Evolutionary conservation across 805 yeast species (phyloP).

Genomic region (Candida odintsovae): DNA sequence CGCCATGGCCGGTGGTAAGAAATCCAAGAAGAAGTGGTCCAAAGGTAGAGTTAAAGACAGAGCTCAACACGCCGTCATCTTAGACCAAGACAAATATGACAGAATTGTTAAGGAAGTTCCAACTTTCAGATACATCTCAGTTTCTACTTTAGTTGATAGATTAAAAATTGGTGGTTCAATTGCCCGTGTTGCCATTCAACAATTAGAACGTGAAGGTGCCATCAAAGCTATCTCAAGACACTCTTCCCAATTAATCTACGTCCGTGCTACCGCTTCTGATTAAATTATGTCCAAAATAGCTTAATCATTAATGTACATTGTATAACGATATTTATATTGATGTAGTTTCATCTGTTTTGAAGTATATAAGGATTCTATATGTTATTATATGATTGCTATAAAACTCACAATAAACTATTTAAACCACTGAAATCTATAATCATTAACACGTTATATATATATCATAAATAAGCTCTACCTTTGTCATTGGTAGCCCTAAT

Average conservation of each 20-base stretch:
- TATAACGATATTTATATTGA: conserved; percentile 16
- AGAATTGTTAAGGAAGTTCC: conserved; percentile 99
- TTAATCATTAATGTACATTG: conserved; percentile 22
- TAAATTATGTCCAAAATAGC: conserved; percentile 27
- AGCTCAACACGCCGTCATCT: conserved; percentile 96
- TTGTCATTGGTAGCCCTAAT: too few relatives aligned
- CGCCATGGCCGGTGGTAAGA: conserved; percentile 99
- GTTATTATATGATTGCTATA: too few relatives aligned
- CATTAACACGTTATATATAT: too few relatives aligned
- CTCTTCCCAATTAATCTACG: conserved; percentile 96
- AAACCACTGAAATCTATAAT: too few relatives aligned
- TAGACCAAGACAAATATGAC: conserved; percentile 99
- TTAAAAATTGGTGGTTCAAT: conserved; percentile 98
- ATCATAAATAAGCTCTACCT: too few relatives aligned
- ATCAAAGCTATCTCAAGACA: conserved; percentile 92
- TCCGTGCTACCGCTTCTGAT: conserved; percentile 67
- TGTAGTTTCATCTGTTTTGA: too few relatives aligned
- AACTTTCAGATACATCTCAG: conserved; percentile 97
- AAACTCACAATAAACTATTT: too few relatives aligned
- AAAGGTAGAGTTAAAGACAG: conserved; percentile 99
- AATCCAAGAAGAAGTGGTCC: conserved; percentile 99
- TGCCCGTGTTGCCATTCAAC: conserved; percentile 97
- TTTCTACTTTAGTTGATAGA: conserved; percentile 98
- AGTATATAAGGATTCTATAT: too few relatives aligned
- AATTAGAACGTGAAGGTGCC: conserved; percentile 91